These are phyloP conservation scores for Wickerhamiella brachini DNA, from an alignment of 805 yeast species.

Conservation along the genomic window DNA sequence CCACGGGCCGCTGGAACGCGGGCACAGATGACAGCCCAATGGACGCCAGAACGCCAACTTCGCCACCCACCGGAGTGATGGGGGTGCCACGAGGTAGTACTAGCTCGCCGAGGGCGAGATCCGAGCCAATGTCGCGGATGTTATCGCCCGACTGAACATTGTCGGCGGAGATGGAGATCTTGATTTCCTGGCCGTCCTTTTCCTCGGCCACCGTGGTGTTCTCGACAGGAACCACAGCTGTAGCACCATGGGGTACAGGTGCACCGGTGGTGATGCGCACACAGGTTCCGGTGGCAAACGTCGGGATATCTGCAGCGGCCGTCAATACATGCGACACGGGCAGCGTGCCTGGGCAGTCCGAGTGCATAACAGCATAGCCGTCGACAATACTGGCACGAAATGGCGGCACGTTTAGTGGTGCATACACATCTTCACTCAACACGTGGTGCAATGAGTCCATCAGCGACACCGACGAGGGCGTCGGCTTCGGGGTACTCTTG, in stretches of 20 bases:
- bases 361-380: constrained; percentile 37
- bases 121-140: constrained; percentile 36
- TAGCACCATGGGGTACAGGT: constrained; percentile 40
- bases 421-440: constrained; percentile 30
- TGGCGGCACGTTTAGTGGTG: constrained; percentile 32
- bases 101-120: constrained; percentile 28
- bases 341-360: constrained; percentile 34
- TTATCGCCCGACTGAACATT: constrained; percentile 32
- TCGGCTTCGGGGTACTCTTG: constrained; percentile 25
- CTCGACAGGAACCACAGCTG: constrained; percentile 42
- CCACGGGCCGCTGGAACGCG: constrained; percentile 30
- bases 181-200: constrained; percentile 33
- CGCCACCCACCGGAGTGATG: constrained; percentile 35
- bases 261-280: constrained; percentile 44
- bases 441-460: constrained; percentile 28
- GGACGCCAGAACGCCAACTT: constrained; percentile 35
- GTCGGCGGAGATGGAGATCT: constrained; percentile 29
- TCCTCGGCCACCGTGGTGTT: constrained; percentile 30
- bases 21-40: constrained; percentile 30
- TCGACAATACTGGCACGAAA: constrained; percentile 44
- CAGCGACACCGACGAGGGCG: constrained; percentile 18
- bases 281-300: constrained; percentile 25
- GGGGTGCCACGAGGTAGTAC: constrained; percentile 27
- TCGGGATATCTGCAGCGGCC: constrained; percentile 22
- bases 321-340: constrained; percentile 17